Evolutionary conservation across 495 filamentous ascomycete species (phyloP).

Genomic region (Lepidopterella palustris): DNA sequence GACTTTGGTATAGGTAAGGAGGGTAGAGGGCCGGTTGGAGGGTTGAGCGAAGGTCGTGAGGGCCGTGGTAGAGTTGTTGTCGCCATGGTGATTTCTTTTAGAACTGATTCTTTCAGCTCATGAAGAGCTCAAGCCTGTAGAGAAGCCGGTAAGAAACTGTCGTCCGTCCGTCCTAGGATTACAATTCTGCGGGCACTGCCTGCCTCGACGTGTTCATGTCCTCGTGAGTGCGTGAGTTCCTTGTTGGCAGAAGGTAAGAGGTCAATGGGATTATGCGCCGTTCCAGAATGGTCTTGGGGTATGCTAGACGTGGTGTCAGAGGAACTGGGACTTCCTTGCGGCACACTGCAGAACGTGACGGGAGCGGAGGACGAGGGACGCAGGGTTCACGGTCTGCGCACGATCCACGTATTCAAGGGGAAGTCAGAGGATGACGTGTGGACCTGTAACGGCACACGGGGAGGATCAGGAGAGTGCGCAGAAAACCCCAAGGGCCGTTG

Average conservation of each 20-base stretch:
- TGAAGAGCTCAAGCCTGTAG: background rate
- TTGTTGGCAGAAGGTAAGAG: background rate
- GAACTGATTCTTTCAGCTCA: constrained; percentile 1
- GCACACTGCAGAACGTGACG: background rate
- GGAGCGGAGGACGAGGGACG: background rate
- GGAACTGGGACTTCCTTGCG: background rate
- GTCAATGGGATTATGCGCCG: background rate
- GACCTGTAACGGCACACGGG: background rate
- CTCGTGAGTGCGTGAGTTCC: background rate
- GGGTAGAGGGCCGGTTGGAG: constrained; percentile 60
- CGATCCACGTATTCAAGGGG: background rate
- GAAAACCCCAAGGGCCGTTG: background rate
- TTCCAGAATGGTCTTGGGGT: constrained; percentile 1
- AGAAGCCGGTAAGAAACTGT: no score
- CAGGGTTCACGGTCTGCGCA: background rate
- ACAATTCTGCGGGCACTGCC: background rate
- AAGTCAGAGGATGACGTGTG: constrained; percentile 1
- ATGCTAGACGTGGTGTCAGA: background rate
- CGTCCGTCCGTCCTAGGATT: background rate
- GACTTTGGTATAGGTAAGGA: constrained; percentile 65
- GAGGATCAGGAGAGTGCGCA: background rate
- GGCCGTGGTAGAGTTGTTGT: constrained; percentile 60
- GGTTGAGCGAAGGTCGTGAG: constrained; percentile 53
- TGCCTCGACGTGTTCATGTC: constrained; percentile 2
- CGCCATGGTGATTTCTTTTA: constrained; percentile 37